Percentiles rank a stretch among this genome's conserved stretches.
Conservation (phyloP, 768 basidiomycete species). For the Cubamyces sp. region DNA sequence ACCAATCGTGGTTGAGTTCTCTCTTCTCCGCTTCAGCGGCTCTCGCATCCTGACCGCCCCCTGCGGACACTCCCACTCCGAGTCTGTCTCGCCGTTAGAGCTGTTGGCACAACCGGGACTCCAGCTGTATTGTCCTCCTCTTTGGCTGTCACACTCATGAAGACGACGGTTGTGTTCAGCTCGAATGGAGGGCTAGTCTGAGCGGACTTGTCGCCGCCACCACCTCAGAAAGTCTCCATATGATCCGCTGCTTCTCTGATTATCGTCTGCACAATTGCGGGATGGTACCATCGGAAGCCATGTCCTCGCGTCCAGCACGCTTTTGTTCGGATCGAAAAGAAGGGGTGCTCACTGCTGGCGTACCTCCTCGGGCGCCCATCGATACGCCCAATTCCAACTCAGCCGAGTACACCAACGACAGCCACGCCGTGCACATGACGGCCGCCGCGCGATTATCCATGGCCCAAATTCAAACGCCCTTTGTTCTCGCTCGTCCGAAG, state of each 20-base stretch:
- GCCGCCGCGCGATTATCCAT: neutral
- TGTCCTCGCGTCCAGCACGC: neutral
- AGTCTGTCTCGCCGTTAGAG: no score
- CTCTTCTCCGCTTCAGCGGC: no score
- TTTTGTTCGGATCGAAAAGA: neutral
- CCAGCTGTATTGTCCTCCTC: no score
- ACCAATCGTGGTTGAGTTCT: neutral
- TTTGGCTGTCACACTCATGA: no score
- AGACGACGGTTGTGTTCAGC: no score
- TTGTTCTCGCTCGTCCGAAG: neutral
- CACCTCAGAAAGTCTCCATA: neutral
- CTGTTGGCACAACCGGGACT: no score
- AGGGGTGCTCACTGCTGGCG: neutral
- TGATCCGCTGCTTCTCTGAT: constrained; percentile 14
- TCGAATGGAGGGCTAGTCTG: no score
- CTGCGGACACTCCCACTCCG: no score
- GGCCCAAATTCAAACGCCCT: neutral
- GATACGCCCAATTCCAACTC: constrained; percentile 19
- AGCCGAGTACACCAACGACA: constrained; percentile 8
- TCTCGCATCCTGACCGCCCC: no score
- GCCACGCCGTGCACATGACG: neutral
- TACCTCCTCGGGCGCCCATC: constrained; percentile 11
- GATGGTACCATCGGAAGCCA: neutral
- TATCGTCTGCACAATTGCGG: constrained; percentile 2
- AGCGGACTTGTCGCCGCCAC: neutral